Base-by-base conservation (phyloP, 352 stramenopile genomes). In the Pythium diclinum region DNA sequence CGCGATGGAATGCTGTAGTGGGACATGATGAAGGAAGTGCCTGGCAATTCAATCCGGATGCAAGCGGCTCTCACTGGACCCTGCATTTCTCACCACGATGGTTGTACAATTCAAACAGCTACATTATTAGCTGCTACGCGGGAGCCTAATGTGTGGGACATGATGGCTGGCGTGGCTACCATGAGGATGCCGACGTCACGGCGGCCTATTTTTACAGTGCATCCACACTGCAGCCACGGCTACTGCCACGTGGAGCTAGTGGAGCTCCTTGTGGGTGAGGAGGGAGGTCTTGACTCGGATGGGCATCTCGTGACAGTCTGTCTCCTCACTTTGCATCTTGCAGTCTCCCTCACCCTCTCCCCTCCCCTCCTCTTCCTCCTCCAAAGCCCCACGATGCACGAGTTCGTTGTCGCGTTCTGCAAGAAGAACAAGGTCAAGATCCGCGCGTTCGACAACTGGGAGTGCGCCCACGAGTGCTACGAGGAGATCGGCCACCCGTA, bases 361-460 rank as follows among this genome's bases (percentile, higher is more conserved):
- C 5, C 5, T 47, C 13, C 13, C 5, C 42, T 49, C 42, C 42
- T 25, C 4, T 6, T 19, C n/a, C n/a, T 11, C 42, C 42, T 11
- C 42, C 42, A 48, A 25, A 47, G 13, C 38, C 38, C 6, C 38
- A 17, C 44, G 7, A 51, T 51, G 44, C 44, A 51, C 17, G 44
- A 51, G 44, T 51, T 51, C 17, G 44, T 51, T 11, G 44, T 51
- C n/a, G 44, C 44, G 6, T 51, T 17, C 44, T 21, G 17, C 44
- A 30, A 30, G 44, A 51, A 51, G 44, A 14, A 51, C 44, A 51
- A 51, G 44, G 44, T 51, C 44, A 51, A 51, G 44, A 32, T 51
- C 44, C 44, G 19, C 44, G 44, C 44, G n/a, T 51, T 51, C 44
- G 19, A 51, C 44, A 19, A 51, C 44, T 51, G 44, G 44, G 19